phyloP scores from a whole-genome alignment of 345 rosid genomes.

The Linum usitatissimum region DNA sequence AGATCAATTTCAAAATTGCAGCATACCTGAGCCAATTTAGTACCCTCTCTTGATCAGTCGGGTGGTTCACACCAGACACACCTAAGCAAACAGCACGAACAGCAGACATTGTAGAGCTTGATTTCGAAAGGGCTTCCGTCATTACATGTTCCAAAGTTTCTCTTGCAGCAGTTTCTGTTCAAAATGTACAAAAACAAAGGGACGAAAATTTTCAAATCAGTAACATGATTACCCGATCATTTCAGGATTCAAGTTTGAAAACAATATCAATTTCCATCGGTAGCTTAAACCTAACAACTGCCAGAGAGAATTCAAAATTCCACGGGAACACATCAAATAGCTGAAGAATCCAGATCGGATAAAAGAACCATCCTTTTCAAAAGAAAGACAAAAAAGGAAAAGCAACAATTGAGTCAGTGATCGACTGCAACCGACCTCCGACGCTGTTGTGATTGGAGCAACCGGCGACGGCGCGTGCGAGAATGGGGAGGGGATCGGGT shows the following conservation, averaged over 20 bases:
- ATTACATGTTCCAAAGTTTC: constrained; percentile 77
- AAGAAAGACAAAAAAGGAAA: background rate
- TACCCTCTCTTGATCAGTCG: constrained; percentile 71
- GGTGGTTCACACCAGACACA: constrained; percentile 91
- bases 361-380: background rate
- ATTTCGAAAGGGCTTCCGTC: constrained; percentile 59
- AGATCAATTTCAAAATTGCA: background rate
- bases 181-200: background rate
- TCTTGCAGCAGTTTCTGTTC: constrained; percentile 68
- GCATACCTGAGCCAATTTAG: constrained; percentile 73
- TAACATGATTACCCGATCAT: background rate
- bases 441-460: constrained; percentile 21
- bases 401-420: background rate
- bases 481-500: constrained; percentile 11
- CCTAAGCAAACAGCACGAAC: constrained; percentile 87
- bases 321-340: too few species aligned
- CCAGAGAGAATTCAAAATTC: too few species aligned
- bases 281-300: too few species aligned
- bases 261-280: background rate
- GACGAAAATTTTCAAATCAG: background rate
- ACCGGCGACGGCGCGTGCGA: constrained; percentile 17
- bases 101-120: constrained; percentile 51
- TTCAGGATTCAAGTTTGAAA: background rate
- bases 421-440: constrained; percentile 8
- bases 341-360: background rate